phyloP scores from a whole-genome alignment of 352 stramenopile species.

The Pythium biforme region DNA sequence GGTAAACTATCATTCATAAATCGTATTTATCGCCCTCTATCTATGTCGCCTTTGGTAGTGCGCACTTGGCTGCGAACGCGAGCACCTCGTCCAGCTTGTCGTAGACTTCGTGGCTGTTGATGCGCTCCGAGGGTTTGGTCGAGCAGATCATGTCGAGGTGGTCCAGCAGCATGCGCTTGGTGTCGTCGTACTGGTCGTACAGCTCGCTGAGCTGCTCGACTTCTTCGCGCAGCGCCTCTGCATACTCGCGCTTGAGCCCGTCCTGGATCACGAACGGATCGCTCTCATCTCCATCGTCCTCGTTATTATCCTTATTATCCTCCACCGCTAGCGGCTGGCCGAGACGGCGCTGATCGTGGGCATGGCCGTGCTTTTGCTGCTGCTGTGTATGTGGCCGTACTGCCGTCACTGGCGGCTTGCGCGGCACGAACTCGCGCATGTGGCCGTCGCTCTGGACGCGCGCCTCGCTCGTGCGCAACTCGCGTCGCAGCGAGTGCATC shows the following conservation, averaged over 20 bases:
- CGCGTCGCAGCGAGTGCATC: slow-evolving; percentile 41
- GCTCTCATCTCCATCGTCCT: neutral
- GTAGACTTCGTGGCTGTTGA: slow-evolving; percentile 43
- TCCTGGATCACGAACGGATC: slow-evolving; percentile 11
- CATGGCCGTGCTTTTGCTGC: neutral
- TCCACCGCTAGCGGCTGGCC: neutral
- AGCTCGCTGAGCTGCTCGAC: slow-evolving; percentile 42
- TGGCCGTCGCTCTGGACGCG: slow-evolving; percentile 44
- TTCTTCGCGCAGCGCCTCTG: slow-evolving; percentile 36
- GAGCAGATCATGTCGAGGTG: slow-evolving; percentile 51
- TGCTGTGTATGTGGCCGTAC: neutral
- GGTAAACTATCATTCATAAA: neutral
- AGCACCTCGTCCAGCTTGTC: slow-evolving; percentile 56
- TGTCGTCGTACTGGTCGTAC: slow-evolving; percentile 51
- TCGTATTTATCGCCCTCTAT: slow-evolving; percentile 1
- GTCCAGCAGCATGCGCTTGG: slow-evolving; percentile 55
- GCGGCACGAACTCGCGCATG: slow-evolving; percentile 47
- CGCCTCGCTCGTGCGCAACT: slow-evolving; percentile 37
- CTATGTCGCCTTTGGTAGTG: slow-evolving; percentile 4
- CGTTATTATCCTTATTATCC: neutral
- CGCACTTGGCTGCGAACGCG: slow-evolving; percentile 38
- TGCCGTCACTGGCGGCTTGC: slow-evolving; percentile 23
- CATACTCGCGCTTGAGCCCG: slow-evolving; percentile 32
- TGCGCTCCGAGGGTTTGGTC: slow-evolving; percentile 51
- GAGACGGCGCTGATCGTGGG: neutral